Evolutionary conservation across 495 filamentous ascomycete genomes (phyloP).

Genomic region (Trichoderma erinaceum): DNA sequence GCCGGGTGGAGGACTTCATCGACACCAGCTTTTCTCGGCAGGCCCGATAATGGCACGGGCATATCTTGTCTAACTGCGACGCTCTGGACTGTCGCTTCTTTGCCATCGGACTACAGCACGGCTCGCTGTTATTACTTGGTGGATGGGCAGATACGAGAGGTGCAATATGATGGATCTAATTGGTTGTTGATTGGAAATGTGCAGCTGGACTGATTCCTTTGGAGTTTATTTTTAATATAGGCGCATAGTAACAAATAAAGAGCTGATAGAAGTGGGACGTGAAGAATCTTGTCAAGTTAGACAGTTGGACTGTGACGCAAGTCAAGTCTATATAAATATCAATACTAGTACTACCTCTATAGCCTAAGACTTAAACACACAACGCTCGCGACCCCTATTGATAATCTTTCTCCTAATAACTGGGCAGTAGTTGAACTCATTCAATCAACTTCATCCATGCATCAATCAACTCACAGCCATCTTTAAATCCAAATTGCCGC

Average conservation of each 20-base stretch:
- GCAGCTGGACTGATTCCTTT: background rate
- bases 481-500: background rate
- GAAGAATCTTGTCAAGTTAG: too few species aligned
- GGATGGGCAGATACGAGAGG: background rate
- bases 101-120: background rate
- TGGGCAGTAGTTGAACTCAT: too few species aligned
- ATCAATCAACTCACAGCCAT: background rate
- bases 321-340: too few species aligned
- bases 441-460: background rate
- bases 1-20: background rate
- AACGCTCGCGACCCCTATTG: too few species aligned
- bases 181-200: conserved; percentile 1
- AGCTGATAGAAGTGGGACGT: too few species aligned
- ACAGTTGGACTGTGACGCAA: too few species aligned
- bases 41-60: background rate
- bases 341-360: too few species aligned
- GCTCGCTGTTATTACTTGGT: conserved; percentile 1
- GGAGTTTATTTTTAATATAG: background rate
- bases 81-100: background rate
- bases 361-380: too few species aligned
- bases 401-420: too few species aligned
- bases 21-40: background rate
- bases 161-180: background rate
- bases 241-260: too few species aligned
- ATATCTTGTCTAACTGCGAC: background rate